phyloP scores from a whole-genome alignment of 2,329 filamentous ascomycete species.

The Rugonectria rugulosa region DNA sequence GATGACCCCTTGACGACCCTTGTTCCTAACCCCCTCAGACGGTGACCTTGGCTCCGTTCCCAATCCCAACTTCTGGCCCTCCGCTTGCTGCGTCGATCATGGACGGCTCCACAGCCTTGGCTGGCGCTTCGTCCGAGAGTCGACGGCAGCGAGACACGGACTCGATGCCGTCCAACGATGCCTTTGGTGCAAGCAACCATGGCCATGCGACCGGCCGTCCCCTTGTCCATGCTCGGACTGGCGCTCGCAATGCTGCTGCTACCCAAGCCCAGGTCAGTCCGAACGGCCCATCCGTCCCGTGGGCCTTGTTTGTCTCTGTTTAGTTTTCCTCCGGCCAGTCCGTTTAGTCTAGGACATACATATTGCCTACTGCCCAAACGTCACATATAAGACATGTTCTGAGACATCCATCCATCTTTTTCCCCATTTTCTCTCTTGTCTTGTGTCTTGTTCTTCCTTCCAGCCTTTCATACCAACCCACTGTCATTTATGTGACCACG shows the following conservation, averaged over 20 bases:
- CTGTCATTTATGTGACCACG: conserved; percentile 34
- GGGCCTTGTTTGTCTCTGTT: not conserved
- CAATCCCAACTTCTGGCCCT: conserved; percentile 10
- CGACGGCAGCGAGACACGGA: conserved; percentile 13
- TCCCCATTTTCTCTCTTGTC: conserved; percentile 10
- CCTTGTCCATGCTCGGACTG: conserved; percentile 29
- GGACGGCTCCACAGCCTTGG: conserved; percentile 29
- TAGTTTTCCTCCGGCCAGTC: not conserved
- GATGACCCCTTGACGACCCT: conserved; percentile 10
- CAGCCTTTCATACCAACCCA: conserved; percentile 4
- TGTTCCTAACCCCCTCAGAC: too few relatives aligned
- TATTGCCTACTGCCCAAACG: not conserved
- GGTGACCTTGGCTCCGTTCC: too few relatives aligned
- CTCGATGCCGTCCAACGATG: conserved; percentile 20
- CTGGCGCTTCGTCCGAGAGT: conserved; percentile 23
- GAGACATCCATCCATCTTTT: conserved; percentile 3
- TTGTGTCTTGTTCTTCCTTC: conserved; percentile 7
- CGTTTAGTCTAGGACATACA: conserved; percentile 20
- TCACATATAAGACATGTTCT: conserved; percentile 29
- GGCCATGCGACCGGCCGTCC: conserved; percentile 11
- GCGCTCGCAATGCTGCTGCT: conserved; percentile 10
- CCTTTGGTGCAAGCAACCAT: conserved; percentile 4
- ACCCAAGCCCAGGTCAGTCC: conserved; percentile 25
- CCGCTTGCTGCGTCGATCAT: conserved; percentile 23
- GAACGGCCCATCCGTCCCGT: not conserved